A percentile compares a stretch with the other conserved stretches of the same genome.
phyloP scores from a whole-genome alignment of 2,329 filamentous ascomycete species.

The Talaromyces atroroseus region DNA sequence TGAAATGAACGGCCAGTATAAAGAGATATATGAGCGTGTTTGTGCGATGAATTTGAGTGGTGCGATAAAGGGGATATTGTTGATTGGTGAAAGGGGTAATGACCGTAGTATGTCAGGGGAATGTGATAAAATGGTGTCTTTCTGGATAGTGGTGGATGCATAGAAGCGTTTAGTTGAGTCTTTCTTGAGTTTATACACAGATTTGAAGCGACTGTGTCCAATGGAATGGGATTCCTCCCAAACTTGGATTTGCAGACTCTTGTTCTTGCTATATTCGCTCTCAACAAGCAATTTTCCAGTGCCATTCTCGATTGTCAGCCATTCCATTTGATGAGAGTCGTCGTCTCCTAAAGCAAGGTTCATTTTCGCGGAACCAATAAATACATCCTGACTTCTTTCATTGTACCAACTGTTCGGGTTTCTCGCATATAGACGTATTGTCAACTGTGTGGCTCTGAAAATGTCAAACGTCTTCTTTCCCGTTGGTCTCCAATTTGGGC shows the following conservation, averaged over 20 bases:
- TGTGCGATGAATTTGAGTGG: slow-evolving; percentile 3
- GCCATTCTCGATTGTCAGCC: slow-evolving; percentile 2
- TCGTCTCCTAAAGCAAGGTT: background rate
- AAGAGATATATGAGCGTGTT: background rate
- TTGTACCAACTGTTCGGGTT: background rate
- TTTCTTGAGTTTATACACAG: background rate
- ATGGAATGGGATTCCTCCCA: background rate
- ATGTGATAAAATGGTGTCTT: background rate
- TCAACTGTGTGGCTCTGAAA: slow-evolving; percentile 2
- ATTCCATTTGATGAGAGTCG: background rate
- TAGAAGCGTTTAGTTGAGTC: background rate
- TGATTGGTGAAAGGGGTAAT: slow-evolving; percentile 5
- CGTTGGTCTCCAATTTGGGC: background rate
- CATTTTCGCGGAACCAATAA: background rate
- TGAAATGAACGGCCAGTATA: slow-evolving; percentile 1
- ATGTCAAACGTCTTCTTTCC: background rate
- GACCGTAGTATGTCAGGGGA: background rate
- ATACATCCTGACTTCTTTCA: background rate
- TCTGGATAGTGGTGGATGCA: background rate
- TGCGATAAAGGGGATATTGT: slow-evolving; percentile 3
- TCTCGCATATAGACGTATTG: slow-evolving; percentile 1
- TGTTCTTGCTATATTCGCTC: background rate
- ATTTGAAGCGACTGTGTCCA: background rate
- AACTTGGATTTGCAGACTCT: background rate
- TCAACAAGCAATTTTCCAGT: slow-evolving; percentile 4